Evolutionary conservation across 108 stramenopile species (phyloP), one percentile per base, ranked within the genome.

Genomic region (Nitzschia inconspicua): DNA sequence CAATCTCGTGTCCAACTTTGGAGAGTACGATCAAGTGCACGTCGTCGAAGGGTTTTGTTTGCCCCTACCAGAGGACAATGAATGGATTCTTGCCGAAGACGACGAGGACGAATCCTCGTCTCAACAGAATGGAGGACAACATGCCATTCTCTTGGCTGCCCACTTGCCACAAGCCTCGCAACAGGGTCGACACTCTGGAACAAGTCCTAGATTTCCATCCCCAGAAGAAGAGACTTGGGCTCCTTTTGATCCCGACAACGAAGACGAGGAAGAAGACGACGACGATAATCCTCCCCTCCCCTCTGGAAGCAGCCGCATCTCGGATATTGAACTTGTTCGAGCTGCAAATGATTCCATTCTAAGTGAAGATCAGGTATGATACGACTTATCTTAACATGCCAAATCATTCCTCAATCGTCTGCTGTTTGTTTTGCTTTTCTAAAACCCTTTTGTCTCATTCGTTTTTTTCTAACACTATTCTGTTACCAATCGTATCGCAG

Each of bases 171-270:
- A 10, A 14, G 46, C 39, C 44, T 31, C 23, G 53, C 51, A 31
- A 37, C 53, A 40, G 14, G 0, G 37, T 14, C 37, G 14, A 39
- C 37, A 39, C 0, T 10, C 0, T 39, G 37, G 37, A 39, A 0
- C 56, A 32, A 66, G 63, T 53, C 18, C 25, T 60, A 49, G 64
- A 57, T 68, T 66, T 26, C 73, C 73, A 23, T 63, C 77, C 44
- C 76, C 61, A n/a, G 75, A 83, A 57, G 85, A 86, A 43, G 83
- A 92, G 44, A 63, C 79, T 23, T 92, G 91, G 91, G 82, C 67
- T 27, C 84, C 91, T 8, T 93, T 89, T 75, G 85, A 93, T 77
- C 88, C 86, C 37, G 87, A 90, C 47, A 79, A 83, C 4, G 85
- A 83, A 41, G 66, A 78, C 50, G 80, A 78, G 27, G 78, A 82